Evolutionary conservation across 768 basidiomycete genomes (phyloP).

Genomic region (Omphalotus guepiniiformis): DNA sequence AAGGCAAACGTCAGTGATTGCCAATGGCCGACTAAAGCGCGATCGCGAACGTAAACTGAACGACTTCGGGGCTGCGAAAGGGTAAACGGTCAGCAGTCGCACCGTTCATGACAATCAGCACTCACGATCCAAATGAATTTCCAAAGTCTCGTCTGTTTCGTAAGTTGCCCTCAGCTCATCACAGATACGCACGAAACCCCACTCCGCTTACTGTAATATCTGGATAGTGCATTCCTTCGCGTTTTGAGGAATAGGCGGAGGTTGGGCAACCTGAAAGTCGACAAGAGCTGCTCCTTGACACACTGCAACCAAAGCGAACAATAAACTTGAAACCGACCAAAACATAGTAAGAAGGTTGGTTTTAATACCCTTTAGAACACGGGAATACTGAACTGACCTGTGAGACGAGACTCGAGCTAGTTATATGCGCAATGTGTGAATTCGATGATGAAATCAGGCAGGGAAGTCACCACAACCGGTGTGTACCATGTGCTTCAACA

Average conservation of each 20-base stretch:
- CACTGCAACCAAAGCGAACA: neutral
- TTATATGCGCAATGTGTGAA: slow-evolving; percentile 1
- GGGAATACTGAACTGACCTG: too few relatives aligned
- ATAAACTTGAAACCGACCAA: too few relatives aligned
- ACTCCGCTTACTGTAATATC: slow-evolving; percentile 51
- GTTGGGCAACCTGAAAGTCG: slow-evolving; percentile 71
- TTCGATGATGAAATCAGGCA: neutral
- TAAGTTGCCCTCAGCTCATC: slow-evolving; percentile 5
- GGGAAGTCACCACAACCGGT: neutral
- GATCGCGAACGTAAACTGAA: neutral
- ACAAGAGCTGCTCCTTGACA: slow-evolving; percentile 40
- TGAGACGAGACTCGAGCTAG: neutral
- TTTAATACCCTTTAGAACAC: too few relatives aligned
- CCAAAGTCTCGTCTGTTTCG: slow-evolving; percentile 70
- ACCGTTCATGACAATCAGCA: slow-evolving; percentile 6
- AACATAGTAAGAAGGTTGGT: too few relatives aligned
- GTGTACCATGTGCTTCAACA: slow-evolving; percentile 1
- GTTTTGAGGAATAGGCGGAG: slow-evolving; percentile 58
- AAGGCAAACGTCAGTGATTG: neutral
- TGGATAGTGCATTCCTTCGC: slow-evolving; percentile 62
- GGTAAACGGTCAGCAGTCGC: neutral
- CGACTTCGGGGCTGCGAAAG: neutral
- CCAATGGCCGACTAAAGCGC: neutral
- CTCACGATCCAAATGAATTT: slow-evolving; percentile 64
- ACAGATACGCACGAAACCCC: neutral